These are phyloP conservation scores for Tilletia indica DNA, from an alignment of 1,284 basidiomycete genomes.

Conservation along the genomic window DNA sequence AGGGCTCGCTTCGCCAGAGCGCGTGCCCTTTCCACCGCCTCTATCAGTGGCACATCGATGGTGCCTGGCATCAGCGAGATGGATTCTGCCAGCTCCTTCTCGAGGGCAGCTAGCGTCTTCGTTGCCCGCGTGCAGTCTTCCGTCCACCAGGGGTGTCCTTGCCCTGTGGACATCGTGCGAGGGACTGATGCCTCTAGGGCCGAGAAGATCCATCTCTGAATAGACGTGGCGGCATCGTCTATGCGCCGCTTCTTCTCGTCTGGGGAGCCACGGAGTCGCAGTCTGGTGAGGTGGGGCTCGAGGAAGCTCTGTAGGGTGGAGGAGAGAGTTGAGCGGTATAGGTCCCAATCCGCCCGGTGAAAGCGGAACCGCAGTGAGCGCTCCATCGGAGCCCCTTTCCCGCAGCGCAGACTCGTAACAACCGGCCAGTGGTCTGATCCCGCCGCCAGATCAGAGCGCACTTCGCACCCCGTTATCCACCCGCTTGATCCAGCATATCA, in stretches of 20 bases:
- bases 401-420: background rate
- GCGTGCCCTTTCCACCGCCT: background rate
- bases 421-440: constrained; percentile 16
- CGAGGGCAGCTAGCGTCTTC: background rate
- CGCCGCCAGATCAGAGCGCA: background rate
- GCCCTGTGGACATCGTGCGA: background rate
- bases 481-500: background rate
- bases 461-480: background rate
- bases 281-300: background rate
- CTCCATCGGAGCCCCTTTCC: background rate
- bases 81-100: background rate
- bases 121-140: background rate
- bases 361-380: background rate
- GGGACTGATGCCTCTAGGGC: background rate
- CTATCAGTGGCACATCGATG: background rate
- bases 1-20: background rate
- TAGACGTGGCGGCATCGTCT: background rate
- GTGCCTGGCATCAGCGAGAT: background rate
- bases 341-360: background rate
- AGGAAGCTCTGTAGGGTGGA: background rate
- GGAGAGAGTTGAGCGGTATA: background rate
- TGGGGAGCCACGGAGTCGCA: background rate
- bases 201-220: background rate
- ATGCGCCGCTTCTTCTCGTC: background rate
- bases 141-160: constrained; percentile 9